These are phyloP conservation scores for Ananas comosus DNA, from an alignment of 176 grass and related monocot genomes.

Conservation along the genomic window DNA sequence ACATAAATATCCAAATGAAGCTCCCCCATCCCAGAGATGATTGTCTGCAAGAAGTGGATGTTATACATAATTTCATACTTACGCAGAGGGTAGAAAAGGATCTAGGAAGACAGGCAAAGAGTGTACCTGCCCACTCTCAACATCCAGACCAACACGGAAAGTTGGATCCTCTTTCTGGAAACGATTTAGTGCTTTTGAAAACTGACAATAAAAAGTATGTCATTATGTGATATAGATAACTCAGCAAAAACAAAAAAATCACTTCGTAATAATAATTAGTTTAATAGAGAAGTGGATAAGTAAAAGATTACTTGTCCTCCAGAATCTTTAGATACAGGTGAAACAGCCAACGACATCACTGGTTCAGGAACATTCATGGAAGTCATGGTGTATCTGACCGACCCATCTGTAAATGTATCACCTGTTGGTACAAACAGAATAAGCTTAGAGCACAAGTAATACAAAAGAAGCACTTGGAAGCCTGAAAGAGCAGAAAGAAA, in stretches of 20 bases:
- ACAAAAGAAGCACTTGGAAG: not conserved
- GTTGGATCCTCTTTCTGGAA: slow-evolving; percentile 98
- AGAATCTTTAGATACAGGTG: slow-evolving; percentile 94
- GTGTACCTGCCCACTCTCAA: slow-evolving; percentile 78
- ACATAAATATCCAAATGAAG: slow-evolving; percentile 99
- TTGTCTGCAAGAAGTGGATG: slow-evolving; percentile 49
- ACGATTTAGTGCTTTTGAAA: slow-evolving; percentile 96
- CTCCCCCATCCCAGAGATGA: slow-evolving; percentile 98
- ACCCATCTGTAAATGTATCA: slow-evolving; percentile 94
- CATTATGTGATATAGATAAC: not conserved
- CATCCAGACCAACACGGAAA: slow-evolving; percentile 91
- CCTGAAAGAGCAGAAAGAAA: not conserved
- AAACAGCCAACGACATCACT: slow-evolving; percentile 96
- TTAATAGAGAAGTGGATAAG: not conserved
- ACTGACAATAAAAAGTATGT: slow-evolving; percentile 32
- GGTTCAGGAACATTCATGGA: slow-evolving; percentile 99
- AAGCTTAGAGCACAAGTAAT: slow-evolving; percentile 19
- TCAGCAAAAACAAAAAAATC: not conserved
- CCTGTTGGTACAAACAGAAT: slow-evolving; percentile 39
- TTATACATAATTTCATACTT: slow-evolving; percentile 15
- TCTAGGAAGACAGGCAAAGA: slow-evolving; percentile 2
- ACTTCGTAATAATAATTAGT: too few relatives aligned
- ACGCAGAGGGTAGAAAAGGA: slow-evolving; percentile 7
- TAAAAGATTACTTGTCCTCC: slow-evolving; percentile 80
- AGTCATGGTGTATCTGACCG: slow-evolving; percentile 95